Evolutionary conservation across 768 basidiomycete genomes (phyloP).

Genomic region (Lactarius trivialis): DNA sequence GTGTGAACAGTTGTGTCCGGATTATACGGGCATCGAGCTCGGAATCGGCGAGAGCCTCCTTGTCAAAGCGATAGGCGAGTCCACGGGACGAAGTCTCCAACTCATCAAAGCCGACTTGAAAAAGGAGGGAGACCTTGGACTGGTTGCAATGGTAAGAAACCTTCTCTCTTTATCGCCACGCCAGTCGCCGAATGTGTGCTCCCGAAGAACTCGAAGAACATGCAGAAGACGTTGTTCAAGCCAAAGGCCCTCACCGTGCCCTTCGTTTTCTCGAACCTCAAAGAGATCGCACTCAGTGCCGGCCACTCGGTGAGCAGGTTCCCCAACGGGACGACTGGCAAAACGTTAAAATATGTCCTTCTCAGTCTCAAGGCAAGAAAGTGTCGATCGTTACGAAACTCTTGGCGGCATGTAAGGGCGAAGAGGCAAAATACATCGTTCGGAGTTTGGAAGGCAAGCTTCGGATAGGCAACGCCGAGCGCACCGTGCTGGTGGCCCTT

Average conservation of each 20-base stretch:
- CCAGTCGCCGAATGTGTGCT: neutral
- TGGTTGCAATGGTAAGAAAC: constrained; percentile 82
- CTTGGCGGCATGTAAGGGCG: constrained; percentile 83
- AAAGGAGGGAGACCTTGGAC: constrained; percentile 90
- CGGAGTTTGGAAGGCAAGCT: constrained; percentile 95
- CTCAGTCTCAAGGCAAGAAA: constrained; percentile 89
- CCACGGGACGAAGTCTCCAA: constrained; percentile 80
- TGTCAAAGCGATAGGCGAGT: constrained; percentile 91
- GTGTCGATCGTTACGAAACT: constrained; percentile 92
- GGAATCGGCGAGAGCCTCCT: constrained; percentile 94
- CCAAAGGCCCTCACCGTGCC: constrained; percentile 86
- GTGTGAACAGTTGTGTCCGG: constrained; percentile 70
- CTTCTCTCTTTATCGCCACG: neutral
- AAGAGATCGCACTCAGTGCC: constrained; percentile 80
- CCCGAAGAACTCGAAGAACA: constrained; percentile 81
- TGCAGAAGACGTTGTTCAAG: constrained; percentile 90
- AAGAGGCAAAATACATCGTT: constrained; percentile 95
- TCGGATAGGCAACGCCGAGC: constrained; percentile 93
- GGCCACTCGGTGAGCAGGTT: constrained; percentile 64
- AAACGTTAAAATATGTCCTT: neutral
- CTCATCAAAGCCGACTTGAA: constrained; percentile 88
- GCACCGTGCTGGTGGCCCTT: constrained; percentile 90
- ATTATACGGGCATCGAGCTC: constrained; percentile 91
- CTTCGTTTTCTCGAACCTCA: constrained; percentile 83
- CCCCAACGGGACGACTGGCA: constrained; percentile 4